Evolutionary conservation across 371 early-diverging fungal genomes (phyloP).

Genomic region (Conidiobolus coronatus): DNA sequence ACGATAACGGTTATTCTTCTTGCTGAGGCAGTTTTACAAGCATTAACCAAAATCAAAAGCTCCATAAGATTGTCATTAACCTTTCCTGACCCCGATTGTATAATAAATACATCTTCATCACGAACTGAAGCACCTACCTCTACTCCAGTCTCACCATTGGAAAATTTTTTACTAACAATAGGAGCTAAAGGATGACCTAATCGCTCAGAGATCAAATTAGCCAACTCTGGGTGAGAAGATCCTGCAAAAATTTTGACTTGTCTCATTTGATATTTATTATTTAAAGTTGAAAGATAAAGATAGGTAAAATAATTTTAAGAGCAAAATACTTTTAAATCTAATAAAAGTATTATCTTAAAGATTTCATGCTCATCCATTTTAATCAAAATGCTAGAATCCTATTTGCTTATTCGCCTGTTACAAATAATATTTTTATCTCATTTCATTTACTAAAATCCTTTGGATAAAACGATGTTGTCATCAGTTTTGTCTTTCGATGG

Average conservation of each 20-base stretch:
- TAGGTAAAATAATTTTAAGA: too few relatives aligned
- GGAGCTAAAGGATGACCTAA: slow-evolving; percentile 54
- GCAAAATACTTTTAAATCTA: too few relatives aligned
- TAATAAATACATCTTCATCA: slow-evolving; percentile 87
- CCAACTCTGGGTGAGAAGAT: slow-evolving; percentile 81
- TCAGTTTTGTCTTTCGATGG: too few relatives aligned
- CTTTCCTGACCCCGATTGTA: slow-evolving; percentile 70
- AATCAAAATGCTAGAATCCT: too few relatives aligned
- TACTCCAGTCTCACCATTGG: slow-evolving; percentile 50
- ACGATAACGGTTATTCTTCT: slow-evolving; percentile 36
- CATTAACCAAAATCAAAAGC: slow-evolving; percentile 85
- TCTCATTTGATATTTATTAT: slow-evolving; percentile 22
- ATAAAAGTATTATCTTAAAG: too few relatives aligned
- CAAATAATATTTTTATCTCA: too few relatives aligned
- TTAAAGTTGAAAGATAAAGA: too few relatives aligned
- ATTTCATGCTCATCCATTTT: too few relatives aligned
- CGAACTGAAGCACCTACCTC: slow-evolving; percentile 65
- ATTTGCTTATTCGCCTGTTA: too few relatives aligned
- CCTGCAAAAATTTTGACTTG: slow-evolving; percentile 83
- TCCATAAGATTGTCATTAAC: slow-evolving; percentile 95
- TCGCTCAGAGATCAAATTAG: slow-evolving; percentile 47
- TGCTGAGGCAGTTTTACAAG: slow-evolving; percentile 33
- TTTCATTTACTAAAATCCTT: too few relatives aligned
- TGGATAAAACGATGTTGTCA: too few relatives aligned
- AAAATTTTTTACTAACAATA: slow-evolving; percentile 43